Evolutionary conservation across 768 basidiomycete genomes (phyloP), one percentile per base, ranked within the genome.

Genomic region (Leccinellum luteum): DNA sequence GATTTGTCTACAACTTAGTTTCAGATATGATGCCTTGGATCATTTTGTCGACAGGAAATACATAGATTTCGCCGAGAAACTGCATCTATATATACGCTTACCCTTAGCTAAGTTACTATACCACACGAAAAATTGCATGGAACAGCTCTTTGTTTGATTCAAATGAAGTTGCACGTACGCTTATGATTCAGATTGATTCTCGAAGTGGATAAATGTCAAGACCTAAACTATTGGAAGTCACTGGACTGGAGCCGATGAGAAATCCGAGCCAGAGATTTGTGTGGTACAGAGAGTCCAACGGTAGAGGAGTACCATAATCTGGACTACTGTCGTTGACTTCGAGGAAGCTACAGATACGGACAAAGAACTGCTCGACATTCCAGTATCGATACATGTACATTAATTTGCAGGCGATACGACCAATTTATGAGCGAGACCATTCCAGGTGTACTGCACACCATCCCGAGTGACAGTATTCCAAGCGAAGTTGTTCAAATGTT

Each of bases 1-100:
- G 49, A 67, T 19, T 50, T 70, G 43, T 4, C 59, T 15, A 48
- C 44, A 6, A 10, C 51, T 14, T 67, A 56, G 48, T 27, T 30
- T 27, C 32, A 30, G 48, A 51, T 32, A 19, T 8, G 13, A 31
- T 32, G 4, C 23, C 6, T 6, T 3, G 35, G 45, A n/a, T 32
- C 38, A 35, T 60, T 6, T 49, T 27, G 15, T 31, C 48, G 19
- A 25, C 30, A 14, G 35, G 13, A 59, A 57, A 38, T 31, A 21
- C 4, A 14, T 32, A 23, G 31, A 25, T 13, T 21, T 31, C 17
- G 25, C 3, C 27, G 49, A 55, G 51, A 28, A 41, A 8, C 17
- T 38, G 35, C 2, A 38, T 19, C 3, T 41, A 38, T n/a, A 47
- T 12, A 31, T 12, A 28, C n/a, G 10, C 27, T 53, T 55, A 31